phyloP scores from a whole-genome alignment of 1,284 basidiomycete species.

The Afroboletus lepidellus region DNA sequence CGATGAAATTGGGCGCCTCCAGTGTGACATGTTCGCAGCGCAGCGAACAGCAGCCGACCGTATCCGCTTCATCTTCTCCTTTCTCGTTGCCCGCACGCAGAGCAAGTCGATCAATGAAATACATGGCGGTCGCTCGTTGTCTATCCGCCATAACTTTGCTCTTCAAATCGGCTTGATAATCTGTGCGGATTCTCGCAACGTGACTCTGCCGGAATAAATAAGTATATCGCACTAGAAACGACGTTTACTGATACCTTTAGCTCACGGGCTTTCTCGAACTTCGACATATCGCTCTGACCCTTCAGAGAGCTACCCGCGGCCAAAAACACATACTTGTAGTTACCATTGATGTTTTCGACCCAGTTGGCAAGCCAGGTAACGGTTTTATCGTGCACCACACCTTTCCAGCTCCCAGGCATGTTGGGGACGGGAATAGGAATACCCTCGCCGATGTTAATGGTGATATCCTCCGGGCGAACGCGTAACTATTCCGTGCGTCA shows the following conservation, averaged over 20 bases:
- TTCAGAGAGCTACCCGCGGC: slow-evolving; percentile 93
- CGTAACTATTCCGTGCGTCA: slow-evolving; percentile 56
- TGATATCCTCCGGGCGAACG: slow-evolving; percentile 90
- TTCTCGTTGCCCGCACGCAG: slow-evolving; percentile 98
- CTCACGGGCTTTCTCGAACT: slow-evolving; percentile 95
- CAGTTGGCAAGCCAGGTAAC: slow-evolving; percentile 98
- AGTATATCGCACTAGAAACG: slow-evolving; percentile 3
- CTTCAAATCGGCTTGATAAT: slow-evolving; percentile 83
- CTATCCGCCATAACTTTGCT: slow-evolving; percentile 90
- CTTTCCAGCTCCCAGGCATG: slow-evolving; percentile 85
- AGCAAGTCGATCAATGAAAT: slow-evolving; percentile 93
- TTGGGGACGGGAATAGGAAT: slow-evolving; percentile 79
- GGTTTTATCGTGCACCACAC: slow-evolving; percentile 85
- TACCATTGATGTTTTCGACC: slow-evolving; percentile 93
- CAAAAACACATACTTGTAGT: slow-evolving; percentile 95
- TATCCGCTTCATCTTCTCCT: slow-evolving; percentile 96
- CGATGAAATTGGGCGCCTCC: slow-evolving; percentile 78
- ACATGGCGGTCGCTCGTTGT: slow-evolving; percentile 94
- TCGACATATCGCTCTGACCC: slow-evolving; percentile 93
- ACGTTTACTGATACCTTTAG: slow-evolving; percentile 63
- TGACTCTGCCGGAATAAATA: slow-evolving; percentile 60
- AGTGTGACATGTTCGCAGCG: slow-evolving; percentile 94
- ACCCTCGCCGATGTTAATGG: slow-evolving; percentile 85
- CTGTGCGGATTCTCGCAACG: slow-evolving; percentile 84
- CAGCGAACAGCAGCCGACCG: slow-evolving; percentile 94